Evolutionary conservation across 331 rosid genomes (phyloP).

Genomic region (Quercus tomentella): DNA sequence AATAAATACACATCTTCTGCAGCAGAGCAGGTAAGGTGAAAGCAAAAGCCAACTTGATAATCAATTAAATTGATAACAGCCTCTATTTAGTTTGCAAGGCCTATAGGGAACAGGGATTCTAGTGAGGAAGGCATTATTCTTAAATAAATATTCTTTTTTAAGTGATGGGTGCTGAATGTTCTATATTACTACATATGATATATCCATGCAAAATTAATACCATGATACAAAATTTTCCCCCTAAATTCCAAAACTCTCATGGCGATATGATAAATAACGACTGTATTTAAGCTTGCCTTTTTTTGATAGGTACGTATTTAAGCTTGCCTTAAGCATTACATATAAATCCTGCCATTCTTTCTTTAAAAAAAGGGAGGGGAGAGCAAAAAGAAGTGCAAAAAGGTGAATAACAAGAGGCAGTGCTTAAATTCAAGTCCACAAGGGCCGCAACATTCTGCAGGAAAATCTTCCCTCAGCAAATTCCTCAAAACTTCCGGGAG

Average conservation of each 20-base stretch:
- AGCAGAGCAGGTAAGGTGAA: not conserved
- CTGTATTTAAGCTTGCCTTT: not conserved
- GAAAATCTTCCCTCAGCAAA: not conserved
- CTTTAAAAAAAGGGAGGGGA: not conserved
- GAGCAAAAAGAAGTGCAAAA: too few relatives aligned
- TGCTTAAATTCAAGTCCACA: not conserved
- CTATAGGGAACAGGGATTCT: not conserved
- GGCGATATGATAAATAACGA: too few relatives aligned
- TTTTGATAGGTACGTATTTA: not conserved
- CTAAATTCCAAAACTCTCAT: not conserved
- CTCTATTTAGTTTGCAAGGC: not conserved
- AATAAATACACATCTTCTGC: not conserved
- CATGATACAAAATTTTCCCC: too few relatives aligned
- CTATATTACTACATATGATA: not conserved
- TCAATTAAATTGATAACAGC: not conserved
- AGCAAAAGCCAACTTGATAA: not conserved
- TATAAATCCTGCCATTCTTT: not conserved
- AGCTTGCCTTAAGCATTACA: not conserved
- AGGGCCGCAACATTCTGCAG: not conserved
- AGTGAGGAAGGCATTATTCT: not conserved
- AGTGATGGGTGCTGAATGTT: not conserved
- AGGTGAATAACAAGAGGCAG: not conserved
- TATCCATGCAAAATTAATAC: not conserved
- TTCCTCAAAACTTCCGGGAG: not conserved
- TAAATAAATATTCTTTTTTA: not conserved